Percentiles rank a stretch among this genome's conserved stretches.
These are phyloP conservation scores for Chlorella ohadii DNA, from an alignment of 139 green algal species.

Conservation along the genomic window DNA sequence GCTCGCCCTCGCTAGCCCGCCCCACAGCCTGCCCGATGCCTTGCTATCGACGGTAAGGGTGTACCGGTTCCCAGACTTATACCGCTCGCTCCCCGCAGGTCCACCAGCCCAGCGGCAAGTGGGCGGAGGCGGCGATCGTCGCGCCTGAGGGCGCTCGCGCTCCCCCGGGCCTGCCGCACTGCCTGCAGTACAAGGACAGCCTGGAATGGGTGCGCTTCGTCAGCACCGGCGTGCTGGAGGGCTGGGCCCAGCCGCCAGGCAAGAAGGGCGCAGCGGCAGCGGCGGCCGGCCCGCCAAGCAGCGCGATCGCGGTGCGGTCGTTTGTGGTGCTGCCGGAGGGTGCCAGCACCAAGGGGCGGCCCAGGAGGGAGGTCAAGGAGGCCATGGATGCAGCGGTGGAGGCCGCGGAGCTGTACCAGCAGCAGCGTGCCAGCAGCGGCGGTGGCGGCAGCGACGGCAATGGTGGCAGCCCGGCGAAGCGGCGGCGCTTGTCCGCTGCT, in stretches of 20 bases:
- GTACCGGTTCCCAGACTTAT: too few relatives aligned
- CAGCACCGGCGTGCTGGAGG: constrained; percentile 1
- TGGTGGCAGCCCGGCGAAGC: neutral
- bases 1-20: too few relatives aligned
- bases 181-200: neutral
- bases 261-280: neutral
- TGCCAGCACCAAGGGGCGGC: neutral
- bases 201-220: neutral
- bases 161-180: neutral
- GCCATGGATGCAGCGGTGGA: neutral
- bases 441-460: neutral
- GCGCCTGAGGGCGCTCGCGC: neutral
- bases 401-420: neutral
- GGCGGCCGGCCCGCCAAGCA: neutral
- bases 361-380: neutral
- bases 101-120: neutral
- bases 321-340: neutral
- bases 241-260: neutral
- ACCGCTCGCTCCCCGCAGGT: neutral
- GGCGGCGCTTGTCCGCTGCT: neutral
- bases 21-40: too few relatives aligned
- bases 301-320: neutral
- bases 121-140: neutral
- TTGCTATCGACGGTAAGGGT: too few relatives aligned
- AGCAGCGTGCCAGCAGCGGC: neutral